Percentiles rank a stretch among this genome's conserved stretches.
Evolutionary conservation across 331 rosid species (phyloP).

Genomic region (Phaseolus coccineus): DNA sequence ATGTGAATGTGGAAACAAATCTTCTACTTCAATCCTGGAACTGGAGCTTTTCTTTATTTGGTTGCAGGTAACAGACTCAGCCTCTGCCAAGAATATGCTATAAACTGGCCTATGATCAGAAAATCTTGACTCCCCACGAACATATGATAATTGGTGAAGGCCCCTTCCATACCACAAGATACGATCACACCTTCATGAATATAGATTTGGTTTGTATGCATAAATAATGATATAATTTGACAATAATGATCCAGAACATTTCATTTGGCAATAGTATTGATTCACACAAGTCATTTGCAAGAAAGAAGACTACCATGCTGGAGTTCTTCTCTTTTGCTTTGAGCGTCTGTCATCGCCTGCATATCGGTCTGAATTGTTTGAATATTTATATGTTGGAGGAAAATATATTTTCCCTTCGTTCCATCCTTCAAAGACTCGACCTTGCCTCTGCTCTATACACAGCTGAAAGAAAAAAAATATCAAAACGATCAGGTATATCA

Average conservation of each 20-base stretch:
- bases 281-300: constrained; percentile 10
- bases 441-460: constrained; percentile 76
- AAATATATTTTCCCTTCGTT: constrained; percentile 90
- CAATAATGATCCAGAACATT: neutral
- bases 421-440: constrained; percentile 89
- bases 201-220: constrained; percentile 39
- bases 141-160: constrained; percentile 81
- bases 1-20: constrained; percentile 70
- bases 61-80: constrained; percentile 70
- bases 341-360: constrained; percentile 86
- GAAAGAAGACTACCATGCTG: constrained; percentile 83
- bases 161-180: constrained; percentile 96
- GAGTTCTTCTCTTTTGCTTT: constrained; percentile 95
- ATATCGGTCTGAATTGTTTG: constrained; percentile 92
- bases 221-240: constrained; percentile 5
- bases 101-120: constrained; percentile 98
- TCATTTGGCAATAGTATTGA: neutral
- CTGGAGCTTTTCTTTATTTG: constrained; percentile 73
- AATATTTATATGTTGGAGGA: constrained; percentile 96
- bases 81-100: constrained; percentile 79
- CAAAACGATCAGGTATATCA: constrained; percentile 43
- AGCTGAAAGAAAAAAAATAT: constrained; percentile 61
- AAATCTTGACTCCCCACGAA: constrained; percentile 94
- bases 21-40: constrained; percentile 91
- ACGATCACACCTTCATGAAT: constrained; percentile 88